Conservation (phyloP, 169 alveolate genomes). For the Toxoplasma gondii region DNA sequence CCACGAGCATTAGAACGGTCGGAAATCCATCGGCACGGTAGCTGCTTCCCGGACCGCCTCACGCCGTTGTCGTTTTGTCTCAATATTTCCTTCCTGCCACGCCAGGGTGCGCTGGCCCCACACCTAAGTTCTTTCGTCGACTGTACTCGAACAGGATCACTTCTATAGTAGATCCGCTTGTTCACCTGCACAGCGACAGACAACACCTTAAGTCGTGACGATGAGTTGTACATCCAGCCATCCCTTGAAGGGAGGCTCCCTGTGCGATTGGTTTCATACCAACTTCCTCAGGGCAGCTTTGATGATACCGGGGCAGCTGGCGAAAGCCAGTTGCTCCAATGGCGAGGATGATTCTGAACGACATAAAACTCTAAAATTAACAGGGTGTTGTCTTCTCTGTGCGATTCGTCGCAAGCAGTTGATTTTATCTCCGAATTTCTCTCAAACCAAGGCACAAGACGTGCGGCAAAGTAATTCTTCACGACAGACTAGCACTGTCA, state of each 20-base stretch:
- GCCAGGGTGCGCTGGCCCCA: neutral
- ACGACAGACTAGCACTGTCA: no score
- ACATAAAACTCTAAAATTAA: conserved; percentile 68
- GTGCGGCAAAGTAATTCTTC: no score
- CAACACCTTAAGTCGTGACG: conserved; percentile 71
- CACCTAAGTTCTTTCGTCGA: conserved; percentile 33
- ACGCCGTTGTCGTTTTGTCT: conserved; percentile 43
- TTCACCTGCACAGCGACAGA: conserved; percentile 74
- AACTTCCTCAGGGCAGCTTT: conserved; percentile 52
- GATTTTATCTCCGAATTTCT: no score
- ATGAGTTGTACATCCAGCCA: conserved; percentile 70
- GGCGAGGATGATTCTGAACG: conserved; percentile 73
- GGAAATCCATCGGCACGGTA: no score
- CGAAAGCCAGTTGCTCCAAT: conserved; percentile 39
- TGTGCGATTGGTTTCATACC: neutral
- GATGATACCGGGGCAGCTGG: conserved; percentile 60
- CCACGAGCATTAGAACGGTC: no score
- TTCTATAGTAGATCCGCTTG: conserved; percentile 72
- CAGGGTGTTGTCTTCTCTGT: neutral
- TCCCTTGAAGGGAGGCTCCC: conserved; percentile 67
- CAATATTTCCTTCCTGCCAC: neutral
- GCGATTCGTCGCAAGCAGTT: neutral
- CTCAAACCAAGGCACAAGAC: no score
- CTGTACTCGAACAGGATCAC: conserved; percentile 77
- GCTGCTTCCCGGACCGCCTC: no score